These are phyloP conservation scores for Tulasnella sp. DNA, from an alignment of 768 basidiomycete species.

Conservation along the genomic window DNA sequence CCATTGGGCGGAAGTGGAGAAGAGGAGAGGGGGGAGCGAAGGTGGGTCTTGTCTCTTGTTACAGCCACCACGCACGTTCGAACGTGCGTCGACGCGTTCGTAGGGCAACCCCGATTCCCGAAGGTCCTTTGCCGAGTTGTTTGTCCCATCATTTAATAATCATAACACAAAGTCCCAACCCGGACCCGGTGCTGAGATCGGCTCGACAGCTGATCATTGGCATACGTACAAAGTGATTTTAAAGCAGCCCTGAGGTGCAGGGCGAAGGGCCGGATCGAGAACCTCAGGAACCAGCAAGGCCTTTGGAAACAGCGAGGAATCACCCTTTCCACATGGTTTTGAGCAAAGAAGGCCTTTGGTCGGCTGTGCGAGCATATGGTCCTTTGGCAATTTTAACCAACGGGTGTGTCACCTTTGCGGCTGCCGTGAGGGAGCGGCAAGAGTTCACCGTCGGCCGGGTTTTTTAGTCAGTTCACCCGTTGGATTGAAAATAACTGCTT, in stretches of 20 bases:
- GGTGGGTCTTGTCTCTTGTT: neutral
- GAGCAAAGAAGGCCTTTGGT: neutral
- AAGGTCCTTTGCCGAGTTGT: neutral
- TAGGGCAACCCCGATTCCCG: no score
- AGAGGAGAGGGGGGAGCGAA: neutral
- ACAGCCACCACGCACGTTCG: neutral
- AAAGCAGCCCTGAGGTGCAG: neutral
- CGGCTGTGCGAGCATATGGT: neutral
- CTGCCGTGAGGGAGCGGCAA: neutral
- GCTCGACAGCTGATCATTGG: neutral
- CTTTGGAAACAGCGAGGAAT: neutral
- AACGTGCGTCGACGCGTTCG: neutral
- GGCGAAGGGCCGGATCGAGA: neutral
- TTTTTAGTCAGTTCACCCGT: neutral
- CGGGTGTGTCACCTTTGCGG: neutral
- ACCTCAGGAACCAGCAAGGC: neutral
- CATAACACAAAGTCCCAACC: neutral
- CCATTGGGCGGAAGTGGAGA: neutral
- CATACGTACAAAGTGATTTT: neutral
- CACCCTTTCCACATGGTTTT: neutral
- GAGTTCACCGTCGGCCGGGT: neutral
- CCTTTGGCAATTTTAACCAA: no score
- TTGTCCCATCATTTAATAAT: neutral
- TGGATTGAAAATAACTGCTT: neutral
- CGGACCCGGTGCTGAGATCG: neutral